Conservation (phyloP, 179 eudicot genomes). For the Nepenthes alata region DNA sequence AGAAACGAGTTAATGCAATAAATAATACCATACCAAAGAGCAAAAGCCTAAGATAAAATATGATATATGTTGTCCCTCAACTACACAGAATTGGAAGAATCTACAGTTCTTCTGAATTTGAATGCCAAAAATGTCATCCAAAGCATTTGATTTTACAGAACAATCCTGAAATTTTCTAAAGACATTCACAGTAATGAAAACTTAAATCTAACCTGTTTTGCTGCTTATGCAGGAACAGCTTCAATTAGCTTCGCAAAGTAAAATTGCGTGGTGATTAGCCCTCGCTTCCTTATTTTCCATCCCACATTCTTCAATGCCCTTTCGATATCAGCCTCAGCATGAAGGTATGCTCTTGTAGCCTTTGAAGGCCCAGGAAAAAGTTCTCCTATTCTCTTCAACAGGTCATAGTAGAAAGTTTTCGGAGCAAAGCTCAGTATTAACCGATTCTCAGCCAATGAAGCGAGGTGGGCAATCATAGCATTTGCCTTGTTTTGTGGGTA, state of each 20-base stretch:
- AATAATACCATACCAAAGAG: too few relatives aligned
- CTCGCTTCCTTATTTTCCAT: slow-evolving; percentile 81
- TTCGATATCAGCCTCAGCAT: slow-evolving; percentile 88
- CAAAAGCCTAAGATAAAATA: too few relatives aligned
- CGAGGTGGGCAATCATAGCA: slow-evolving; percentile 89
- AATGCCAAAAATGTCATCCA: not conserved
- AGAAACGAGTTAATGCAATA: too few relatives aligned
- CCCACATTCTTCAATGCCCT: slow-evolving; percentile 74
- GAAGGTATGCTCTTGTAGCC: slow-evolving; percentile 95
- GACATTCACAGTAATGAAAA: not conserved
- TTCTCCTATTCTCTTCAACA: slow-evolving; percentile 89
- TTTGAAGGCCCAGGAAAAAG: slow-evolving; percentile 84
- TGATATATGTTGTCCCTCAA: too few relatives aligned
- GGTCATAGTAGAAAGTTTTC: slow-evolving; percentile 64
- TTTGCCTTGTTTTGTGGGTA: slow-evolving; percentile 95
- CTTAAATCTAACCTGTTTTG: slow-evolving; percentile 3
- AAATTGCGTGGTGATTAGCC: slow-evolving; percentile 69
- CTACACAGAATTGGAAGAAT: too few relatives aligned
- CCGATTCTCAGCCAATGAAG: slow-evolving; percentile 77
- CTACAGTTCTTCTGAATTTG: too few relatives aligned
- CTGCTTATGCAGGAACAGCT: slow-evolving; percentile 60
- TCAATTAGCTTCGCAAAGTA: slow-evolving; percentile 76
- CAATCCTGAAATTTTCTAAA: slow-evolving; percentile 1
- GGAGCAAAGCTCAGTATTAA: slow-evolving; percentile 89
- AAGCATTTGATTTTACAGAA: slow-evolving; percentile 2